Evolutionary conservation across 2,329 filamentous ascomycete species (phyloP).

Genomic region (Calonectria henricotiae): DNA sequence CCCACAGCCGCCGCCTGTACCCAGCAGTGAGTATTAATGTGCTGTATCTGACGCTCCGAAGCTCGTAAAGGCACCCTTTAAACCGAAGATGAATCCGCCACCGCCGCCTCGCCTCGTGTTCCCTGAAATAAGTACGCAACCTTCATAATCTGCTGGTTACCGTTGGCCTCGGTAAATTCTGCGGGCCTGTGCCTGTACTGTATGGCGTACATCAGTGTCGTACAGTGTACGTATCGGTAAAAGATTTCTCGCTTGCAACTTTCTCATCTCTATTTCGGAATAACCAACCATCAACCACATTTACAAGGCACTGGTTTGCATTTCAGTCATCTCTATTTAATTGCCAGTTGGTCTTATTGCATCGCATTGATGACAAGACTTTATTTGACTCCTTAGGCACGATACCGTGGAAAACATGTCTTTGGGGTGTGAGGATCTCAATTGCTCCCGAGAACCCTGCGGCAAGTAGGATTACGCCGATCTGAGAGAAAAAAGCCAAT

Average conservation of each 20-base stretch:
- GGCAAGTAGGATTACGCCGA: constrained; percentile 40
- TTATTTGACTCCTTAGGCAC: constrained; percentile 3
- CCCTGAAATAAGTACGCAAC: constrained; percentile 33
- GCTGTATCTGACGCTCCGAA: constrained; percentile 28
- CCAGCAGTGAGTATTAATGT: constrained; percentile 4
- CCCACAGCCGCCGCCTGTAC: constrained; percentile 29
- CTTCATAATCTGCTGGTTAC: constrained; percentile 42
- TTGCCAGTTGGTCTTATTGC: neutral
- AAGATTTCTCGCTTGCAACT: constrained; percentile 37
- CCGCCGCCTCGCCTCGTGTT: constrained; percentile 48
- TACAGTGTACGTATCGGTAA: constrained; percentile 45
- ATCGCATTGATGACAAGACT: constrained; percentile 19
- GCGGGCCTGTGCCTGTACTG: constrained; percentile 42
- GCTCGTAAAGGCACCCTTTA: constrained; percentile 47
- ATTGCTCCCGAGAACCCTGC: constrained; percentile 42
- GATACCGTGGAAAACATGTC: constrained; percentile 7
- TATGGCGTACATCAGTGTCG: constrained; percentile 39
- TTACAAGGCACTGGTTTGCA: constrained; percentile 19
- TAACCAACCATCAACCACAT: constrained; percentile 38
- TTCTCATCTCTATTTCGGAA: constrained; percentile 47
- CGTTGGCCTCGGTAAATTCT: constrained; percentile 43
- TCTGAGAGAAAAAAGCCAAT: constrained; percentile 43
- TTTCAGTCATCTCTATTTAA: constrained; percentile 24
- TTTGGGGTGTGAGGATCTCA: constrained; percentile 37
- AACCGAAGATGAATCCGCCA: constrained; percentile 52